A percentile compares a stretch with the other conserved stretches of the same genome.
Conservation (phyloP, 1,139 yeast genomes). For the Suhomyces terraborum region DNA sequence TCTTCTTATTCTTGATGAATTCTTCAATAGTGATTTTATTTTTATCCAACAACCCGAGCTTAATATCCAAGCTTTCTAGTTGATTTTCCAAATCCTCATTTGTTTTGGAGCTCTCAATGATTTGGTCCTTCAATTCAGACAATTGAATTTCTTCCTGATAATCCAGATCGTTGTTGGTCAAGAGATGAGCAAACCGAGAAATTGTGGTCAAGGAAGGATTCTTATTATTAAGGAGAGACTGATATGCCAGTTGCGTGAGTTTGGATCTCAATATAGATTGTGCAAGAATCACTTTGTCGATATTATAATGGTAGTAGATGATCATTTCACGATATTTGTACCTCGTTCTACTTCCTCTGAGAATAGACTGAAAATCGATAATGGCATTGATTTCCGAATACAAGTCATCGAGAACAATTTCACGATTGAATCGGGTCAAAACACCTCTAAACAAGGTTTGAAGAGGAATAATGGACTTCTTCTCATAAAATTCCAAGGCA, state of each 20-base stretch:
- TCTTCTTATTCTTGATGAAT: conserved; percentile 57
- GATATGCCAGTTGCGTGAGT: conserved; percentile 73
- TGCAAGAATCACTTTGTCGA: conserved; percentile 61
- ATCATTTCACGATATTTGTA: conserved; percentile 39
- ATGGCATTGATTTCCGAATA: conserved; percentile 45
- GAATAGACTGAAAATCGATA: conserved; percentile 49
- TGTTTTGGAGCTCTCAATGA: conserved; percentile 59
- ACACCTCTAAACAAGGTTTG: conserved; percentile 50
- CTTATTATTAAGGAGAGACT: conserved; percentile 62
- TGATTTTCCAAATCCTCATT: conserved; percentile 73
- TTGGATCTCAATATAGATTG: conserved; percentile 75
- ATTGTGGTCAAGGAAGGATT: conserved; percentile 82
- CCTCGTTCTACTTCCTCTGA: conserved; percentile 50
- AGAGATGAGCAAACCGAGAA: conserved; percentile 70
- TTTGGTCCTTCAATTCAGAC: conserved; percentile 66
- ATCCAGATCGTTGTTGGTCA: conserved; percentile 75
- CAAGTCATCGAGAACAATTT: conserved; percentile 53
- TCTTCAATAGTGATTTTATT: conserved; percentile 82
- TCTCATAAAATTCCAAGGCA: conserved; percentile 25
- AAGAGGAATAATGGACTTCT: conserved; percentile 28
- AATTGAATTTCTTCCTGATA: conserved; percentile 75
- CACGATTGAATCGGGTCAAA: conserved; percentile 51
- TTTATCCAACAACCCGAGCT: conserved; percentile 73
- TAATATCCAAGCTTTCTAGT: conserved; percentile 79
- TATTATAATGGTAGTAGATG: conserved; percentile 55